These are phyloP conservation scores for Metarhizium album DNA, from an alignment of 2,329 filamentous ascomycete genomes.

Conservation along the genomic window DNA sequence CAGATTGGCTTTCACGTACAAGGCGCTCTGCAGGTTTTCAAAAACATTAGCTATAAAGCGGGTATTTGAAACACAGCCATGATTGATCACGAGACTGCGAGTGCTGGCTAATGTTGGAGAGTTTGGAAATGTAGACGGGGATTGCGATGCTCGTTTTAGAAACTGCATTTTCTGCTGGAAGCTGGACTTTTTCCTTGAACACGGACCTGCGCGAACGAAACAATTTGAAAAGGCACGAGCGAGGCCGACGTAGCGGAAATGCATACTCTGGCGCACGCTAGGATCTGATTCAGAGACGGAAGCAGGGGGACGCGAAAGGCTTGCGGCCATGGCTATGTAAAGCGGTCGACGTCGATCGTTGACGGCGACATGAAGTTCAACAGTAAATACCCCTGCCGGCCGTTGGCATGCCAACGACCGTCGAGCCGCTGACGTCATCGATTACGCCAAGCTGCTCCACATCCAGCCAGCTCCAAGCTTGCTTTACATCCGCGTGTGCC, in stretches of 20 bases:
- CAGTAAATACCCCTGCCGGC: no score
- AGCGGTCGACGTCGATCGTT: no score
- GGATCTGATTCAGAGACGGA: constrained; percentile 20
- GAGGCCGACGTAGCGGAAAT: constrained; percentile 34
- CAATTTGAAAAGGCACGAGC: no score
- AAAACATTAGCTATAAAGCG: constrained; percentile 29
- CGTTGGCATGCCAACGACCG: no score
- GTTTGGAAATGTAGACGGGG: constrained; percentile 31
- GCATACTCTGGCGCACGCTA: constrained; percentile 23
- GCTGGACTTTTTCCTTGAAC: constrained; percentile 37
- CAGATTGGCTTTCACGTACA: no score
- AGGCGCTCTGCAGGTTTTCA: constrained; percentile 29
- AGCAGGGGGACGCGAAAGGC: constrained; percentile 17
- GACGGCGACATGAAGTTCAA: no score
- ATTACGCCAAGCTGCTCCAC: no score
- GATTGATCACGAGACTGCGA: constrained; percentile 37
- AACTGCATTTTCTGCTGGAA: constrained; percentile 27
- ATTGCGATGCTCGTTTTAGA: constrained; percentile 14
- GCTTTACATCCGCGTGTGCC: no score
- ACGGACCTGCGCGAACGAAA: constrained; percentile 36
- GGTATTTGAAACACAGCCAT: no score
- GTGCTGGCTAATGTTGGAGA: constrained; percentile 26
- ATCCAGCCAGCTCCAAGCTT: no score
- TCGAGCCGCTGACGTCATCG: no score
- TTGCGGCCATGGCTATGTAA: constrained; percentile 19